phyloP scores from a whole-genome alignment of 768 basidiomycete species.

The Hericium erinaceus region DNA sequence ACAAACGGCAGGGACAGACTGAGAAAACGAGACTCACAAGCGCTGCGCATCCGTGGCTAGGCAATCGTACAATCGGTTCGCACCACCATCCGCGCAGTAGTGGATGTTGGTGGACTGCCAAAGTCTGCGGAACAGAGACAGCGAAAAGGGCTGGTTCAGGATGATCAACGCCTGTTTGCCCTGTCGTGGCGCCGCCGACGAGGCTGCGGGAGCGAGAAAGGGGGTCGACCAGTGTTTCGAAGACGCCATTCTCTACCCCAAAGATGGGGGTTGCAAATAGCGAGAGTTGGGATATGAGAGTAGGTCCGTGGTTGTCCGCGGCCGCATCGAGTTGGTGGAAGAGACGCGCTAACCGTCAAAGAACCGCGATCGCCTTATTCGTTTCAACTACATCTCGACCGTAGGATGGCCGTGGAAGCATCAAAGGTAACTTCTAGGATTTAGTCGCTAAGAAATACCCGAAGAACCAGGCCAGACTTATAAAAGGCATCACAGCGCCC shows the following conservation, averaged over 20 bases:
- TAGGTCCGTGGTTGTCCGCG: no score
- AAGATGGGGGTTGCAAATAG: background rate
- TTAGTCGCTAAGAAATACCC: no score
- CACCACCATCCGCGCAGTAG: slow-evolving; percentile 52
- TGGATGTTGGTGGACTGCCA: slow-evolving; percentile 28
- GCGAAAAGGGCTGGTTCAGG: slow-evolving; percentile 82
- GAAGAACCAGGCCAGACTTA: no score
- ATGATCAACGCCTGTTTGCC: slow-evolving; percentile 56
- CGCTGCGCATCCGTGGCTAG: background rate
- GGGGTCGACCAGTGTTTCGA: slow-evolving; percentile 5
- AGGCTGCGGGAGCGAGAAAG: slow-evolving; percentile 2
- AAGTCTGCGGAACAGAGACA: slow-evolving; percentile 47
- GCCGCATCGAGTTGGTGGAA: no score
- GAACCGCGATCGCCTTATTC: no score
- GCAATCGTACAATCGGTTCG: slow-evolving; percentile 56
- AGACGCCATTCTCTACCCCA: background rate
- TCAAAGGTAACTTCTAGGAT: no score
- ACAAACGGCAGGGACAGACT: background rate
- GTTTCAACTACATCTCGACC: no score
- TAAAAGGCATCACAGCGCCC: no score
- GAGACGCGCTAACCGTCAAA: no score
- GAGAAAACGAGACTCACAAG: background rate
- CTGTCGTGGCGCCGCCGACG: background rate
- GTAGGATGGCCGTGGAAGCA: no score
- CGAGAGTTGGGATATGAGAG: background rate